phyloP scores from a whole-genome alignment of 176 grass and related monocot species.

The Rhynchospora tenuis region DNA sequence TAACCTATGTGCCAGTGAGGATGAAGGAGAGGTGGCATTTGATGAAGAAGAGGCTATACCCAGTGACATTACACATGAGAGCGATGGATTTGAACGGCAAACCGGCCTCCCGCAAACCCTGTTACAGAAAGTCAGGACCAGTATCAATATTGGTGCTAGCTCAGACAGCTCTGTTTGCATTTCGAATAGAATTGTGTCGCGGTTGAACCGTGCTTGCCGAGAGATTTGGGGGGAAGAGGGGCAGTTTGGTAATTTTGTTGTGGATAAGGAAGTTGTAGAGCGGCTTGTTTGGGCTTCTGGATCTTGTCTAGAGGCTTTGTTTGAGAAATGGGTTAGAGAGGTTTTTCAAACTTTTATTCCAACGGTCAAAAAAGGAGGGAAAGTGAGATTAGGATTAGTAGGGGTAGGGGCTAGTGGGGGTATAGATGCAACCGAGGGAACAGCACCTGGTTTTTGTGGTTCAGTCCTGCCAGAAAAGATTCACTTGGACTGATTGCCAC shows the following conservation, averaged over 20 bases:
- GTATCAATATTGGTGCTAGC: constrained; percentile 19
- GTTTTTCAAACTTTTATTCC: constrained; percentile 42
- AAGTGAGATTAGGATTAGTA: constrained; percentile 23
- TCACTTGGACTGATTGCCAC: constrained; percentile 43
- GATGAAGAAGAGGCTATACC: constrained; percentile 45
- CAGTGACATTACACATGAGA: constrained; percentile 74
- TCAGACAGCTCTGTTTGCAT: constrained; percentile 5
- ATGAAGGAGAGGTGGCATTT: not conserved
- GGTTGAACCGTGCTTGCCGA: constrained; percentile 29
- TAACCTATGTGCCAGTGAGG: constrained; percentile 35
- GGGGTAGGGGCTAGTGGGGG: constrained; percentile 25
- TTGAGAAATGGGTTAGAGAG: constrained; percentile 61
- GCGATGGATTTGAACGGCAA: not conserved
- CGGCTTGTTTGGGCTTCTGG: constrained; percentile 34
- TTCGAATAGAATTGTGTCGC: constrained; percentile 16
- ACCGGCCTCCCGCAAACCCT: not conserved
- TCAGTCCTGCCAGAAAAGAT: constrained; percentile 63
- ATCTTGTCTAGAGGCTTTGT: constrained; percentile 38
- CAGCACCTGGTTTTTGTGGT: constrained; percentile 50
- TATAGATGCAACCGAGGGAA: not conserved
- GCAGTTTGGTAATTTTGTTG: not conserved
- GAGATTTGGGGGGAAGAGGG: not conserved
- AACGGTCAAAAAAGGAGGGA: constrained; percentile 52
- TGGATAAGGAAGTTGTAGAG: constrained; percentile 37
- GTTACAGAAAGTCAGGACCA: constrained; percentile 19